Evolutionary conservation across 1,284 basidiomycete genomes (phyloP), one percentile per base, ranked within the genome.

Genomic region (Phaffia rhodozyma): DNA sequence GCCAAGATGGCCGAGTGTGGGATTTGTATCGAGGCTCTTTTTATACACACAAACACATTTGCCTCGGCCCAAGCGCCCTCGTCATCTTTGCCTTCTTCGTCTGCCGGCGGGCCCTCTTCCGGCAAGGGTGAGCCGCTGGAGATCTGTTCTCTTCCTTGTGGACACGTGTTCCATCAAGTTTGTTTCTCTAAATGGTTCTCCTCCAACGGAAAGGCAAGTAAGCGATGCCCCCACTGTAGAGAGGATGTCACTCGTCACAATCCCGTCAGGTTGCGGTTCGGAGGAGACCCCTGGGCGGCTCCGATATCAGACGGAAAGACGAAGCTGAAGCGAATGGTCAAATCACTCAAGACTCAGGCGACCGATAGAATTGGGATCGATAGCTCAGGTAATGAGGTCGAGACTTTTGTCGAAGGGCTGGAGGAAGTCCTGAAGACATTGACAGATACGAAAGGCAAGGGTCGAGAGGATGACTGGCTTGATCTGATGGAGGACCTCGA

Each of bases 261-360:
- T 16, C 43, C n/a, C 18, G 7, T 29, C 18, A 5, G 57, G 4
- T 25, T 58, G 5, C n/a, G 27, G 5, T 58, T 58, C 23, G 21
- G 25, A 20, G 57, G 57, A 43, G 57, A 58, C 30, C 57, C 57
- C 11, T 58, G 57, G 57, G 57, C 57, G 7, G 34, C n/a, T 5
- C 47, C 47, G 47, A 21, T 32, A 11, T 43, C 38, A 43, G 38
- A 43, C 38, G 38, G 38, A 43, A 43, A 43, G 57, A 21, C 47
- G 7, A 49, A 29, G 11, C 30, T 58, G 27, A 49, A 21, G 9
- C 27, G 57, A 49, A 29, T 43, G 7, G 57, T 29, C 13, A 43
- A 49, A 7, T 18, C 47, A 25, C 57, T 58, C n/a, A 49, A 43
- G 11, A 43, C 47, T 9, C 47, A 49, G 57, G 57, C 57, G n/a